Conservation (phyloP, 305 asterid species). For the Coffea humblotiana region DNA sequence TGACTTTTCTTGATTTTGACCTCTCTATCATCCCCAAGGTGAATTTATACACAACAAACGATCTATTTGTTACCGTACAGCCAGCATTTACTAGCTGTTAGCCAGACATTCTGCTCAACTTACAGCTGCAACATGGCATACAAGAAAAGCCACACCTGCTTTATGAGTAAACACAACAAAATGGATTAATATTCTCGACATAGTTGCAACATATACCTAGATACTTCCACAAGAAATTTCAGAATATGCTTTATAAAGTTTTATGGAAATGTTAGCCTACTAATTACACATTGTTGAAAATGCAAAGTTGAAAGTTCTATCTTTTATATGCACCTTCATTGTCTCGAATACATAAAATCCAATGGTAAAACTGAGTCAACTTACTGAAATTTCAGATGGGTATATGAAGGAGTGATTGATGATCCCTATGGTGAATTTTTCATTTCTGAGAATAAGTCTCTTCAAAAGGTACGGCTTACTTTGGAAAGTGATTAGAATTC, state of each 20-base stretch:
- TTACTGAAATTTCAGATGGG: constrained; percentile 68
- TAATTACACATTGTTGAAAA: background rate
- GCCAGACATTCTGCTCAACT: background rate
- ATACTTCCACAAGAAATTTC: background rate
- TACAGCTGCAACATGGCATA: background rate
- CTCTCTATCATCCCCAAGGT: background rate
- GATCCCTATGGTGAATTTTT: constrained; percentile 97
- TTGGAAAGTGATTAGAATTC: background rate
- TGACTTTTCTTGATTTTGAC: background rate
- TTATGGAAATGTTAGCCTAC: too few relatives aligned
- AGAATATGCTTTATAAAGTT: background rate
- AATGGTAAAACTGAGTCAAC: constrained; percentile 20
- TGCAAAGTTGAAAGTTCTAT: background rate
- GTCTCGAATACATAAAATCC: background rate
- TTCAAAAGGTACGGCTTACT: constrained; percentile 65
- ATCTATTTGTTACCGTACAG: too few relatives aligned
- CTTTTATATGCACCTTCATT: constrained; percentile 8
- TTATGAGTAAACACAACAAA: background rate
- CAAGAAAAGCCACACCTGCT: background rate
- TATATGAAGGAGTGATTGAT: constrained; percentile 94
- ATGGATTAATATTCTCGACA: background rate
- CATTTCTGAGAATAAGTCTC: constrained; percentile 94
- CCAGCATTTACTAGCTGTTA: background rate
- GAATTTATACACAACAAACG: background rate
- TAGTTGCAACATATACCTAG: background rate